Evolutionary conservation across 78 protist genomes (phyloP).

Genomic region (Dictyostelium brefeldianum): DNA sequence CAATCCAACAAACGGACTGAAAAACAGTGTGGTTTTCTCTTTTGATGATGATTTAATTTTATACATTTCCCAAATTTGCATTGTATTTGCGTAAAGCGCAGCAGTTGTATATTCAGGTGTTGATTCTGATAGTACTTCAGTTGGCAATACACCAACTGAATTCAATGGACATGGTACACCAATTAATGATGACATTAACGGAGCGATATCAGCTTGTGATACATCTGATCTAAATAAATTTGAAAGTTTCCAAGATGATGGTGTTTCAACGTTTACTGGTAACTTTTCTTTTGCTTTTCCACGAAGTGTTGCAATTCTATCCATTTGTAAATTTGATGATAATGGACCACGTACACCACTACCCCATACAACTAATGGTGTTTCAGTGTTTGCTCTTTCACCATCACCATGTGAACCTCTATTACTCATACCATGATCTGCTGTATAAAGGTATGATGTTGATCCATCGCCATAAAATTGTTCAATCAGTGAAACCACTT

Average conservation of each 20-base stretch:
- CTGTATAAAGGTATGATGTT: constrained; percentile 90
- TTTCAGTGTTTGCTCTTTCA: constrained; percentile 89
- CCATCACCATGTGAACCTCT: constrained; percentile 95
- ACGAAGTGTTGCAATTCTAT: constrained; percentile 56
- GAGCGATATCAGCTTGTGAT: constrained; percentile 92
- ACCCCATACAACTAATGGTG: constrained; percentile 95
- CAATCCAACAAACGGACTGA: constrained; percentile 46
- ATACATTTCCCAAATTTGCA: constrained; percentile 81
- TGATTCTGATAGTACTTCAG: constrained; percentile 58
- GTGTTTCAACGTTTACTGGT: constrained; percentile 35
- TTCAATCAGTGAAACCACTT: constrained; percentile 29
- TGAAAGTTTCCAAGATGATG: constrained; percentile 68
- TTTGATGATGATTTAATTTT: constrained; percentile 13
- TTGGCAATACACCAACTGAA: constrained; percentile 89
- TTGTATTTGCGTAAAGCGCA: constrained; percentile 73
- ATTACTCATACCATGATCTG: constrained; percentile 96
- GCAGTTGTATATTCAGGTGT: constrained; percentile 29
- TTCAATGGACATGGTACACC: constrained; percentile 91
- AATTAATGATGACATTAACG: constrained; percentile 87
- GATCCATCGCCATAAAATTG: constrained; percentile 81
- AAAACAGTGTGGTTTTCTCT: constrained; percentile 47
- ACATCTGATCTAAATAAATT: constrained; percentile 78
- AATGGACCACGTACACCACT: constrained; percentile 87
- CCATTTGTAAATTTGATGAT: constrained; percentile 34
- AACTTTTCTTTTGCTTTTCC: constrained; percentile 60